Conservation (phyloP, 2,329 filamentous ascomycete species). For the Fonsecaea pugnacius region DNA sequence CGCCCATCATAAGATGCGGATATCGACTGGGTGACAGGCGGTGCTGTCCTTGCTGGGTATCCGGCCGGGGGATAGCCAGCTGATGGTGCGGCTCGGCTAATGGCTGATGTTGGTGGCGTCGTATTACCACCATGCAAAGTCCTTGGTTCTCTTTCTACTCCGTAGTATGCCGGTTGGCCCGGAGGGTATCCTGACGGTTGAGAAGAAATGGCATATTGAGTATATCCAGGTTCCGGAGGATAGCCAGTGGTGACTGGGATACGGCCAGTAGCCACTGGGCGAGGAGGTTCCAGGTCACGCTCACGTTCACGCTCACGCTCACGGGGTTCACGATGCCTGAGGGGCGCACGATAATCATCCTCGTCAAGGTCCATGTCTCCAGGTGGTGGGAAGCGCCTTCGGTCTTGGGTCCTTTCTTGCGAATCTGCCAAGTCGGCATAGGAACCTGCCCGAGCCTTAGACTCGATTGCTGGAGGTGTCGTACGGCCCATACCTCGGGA, state of each 20-base stretch:
- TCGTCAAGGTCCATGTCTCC: slow-evolving; percentile 35
- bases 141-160: slow-evolving; percentile 34
- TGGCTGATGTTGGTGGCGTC: slow-evolving; percentile 31
- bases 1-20: slow-evolving; percentile 27
- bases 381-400: slow-evolving; percentile 26
- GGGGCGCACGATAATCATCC: slow-evolving; percentile 28
- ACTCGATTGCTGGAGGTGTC: slow-evolving; percentile 23
- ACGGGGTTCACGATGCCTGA: slow-evolving; percentile 30
- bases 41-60: slow-evolving; percentile 31
- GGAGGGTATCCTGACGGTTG: slow-evolving; percentile 24
- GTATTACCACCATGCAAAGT: slow-evolving; percentile 28
- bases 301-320: slow-evolving; percentile 21
- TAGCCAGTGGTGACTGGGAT: slow-evolving; percentile 29
- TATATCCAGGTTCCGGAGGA: slow-evolving; percentile 31
- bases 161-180: slow-evolving; percentile 31
- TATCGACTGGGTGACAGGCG: slow-evolving; percentile 28
- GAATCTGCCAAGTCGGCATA: slow-evolving; percentile 34
- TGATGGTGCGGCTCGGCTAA: slow-evolving; percentile 23
- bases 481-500: slow-evolving; percentile 32
- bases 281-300: slow-evolving; percentile 23
- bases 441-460: slow-evolving; percentile 35
- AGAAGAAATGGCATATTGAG: slow-evolving; percentile 34
- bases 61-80: slow-evolving; percentile 27
- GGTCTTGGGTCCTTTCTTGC: slow-evolving; percentile 27
- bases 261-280: slow-evolving; percentile 25